Percentiles rank a stretch among this genome's conserved stretches.
Evolutionary conservation across 495 filamentous ascomycete species (phyloP).

Genomic region (Saxophila tyrrhenica): DNA sequence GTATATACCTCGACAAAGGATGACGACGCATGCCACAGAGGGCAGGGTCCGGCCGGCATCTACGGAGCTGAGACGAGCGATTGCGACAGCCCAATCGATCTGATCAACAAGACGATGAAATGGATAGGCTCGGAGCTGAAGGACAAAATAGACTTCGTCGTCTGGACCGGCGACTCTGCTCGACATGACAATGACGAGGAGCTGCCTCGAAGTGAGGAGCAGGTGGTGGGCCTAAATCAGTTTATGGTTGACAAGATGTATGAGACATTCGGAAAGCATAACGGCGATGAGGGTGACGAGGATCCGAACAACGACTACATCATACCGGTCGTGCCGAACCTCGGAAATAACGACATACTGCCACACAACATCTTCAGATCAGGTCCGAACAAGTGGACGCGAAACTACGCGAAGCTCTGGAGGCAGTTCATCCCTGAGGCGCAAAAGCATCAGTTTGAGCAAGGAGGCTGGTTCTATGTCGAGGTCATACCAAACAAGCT

Average conservation of each 20-base stretch:
- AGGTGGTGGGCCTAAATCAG: conserved; percentile 66
- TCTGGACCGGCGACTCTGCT: conserved; percentile 96
- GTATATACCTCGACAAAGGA: conserved; percentile 57
- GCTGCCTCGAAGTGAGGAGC: conserved; percentile 58
- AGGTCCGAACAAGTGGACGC: conserved; percentile 78
- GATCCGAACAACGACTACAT: conserved; percentile 46
- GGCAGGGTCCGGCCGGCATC: conserved; percentile 61
- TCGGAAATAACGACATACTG: conserved; percentile 96
- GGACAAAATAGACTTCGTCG: conserved; percentile 80
- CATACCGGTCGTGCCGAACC: conserved; percentile 77
- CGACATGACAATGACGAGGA: conserved; percentile 88
- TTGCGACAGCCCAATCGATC: conserved; percentile 70
- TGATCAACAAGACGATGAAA: conserved; percentile 80
- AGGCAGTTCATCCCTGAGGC: conserved; percentile 77
- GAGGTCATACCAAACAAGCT: conserved; percentile 83
- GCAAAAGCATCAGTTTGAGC: conserved; percentile 82
- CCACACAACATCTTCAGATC: conserved; percentile 87
- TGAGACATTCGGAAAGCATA: conserved; percentile 52
- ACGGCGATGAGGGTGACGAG: conserved; percentile 31
- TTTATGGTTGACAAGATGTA: conserved; percentile 65
- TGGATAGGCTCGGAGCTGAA: conserved; percentile 83
- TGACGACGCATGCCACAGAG: conserved; percentile 65
- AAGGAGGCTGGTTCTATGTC: conserved; percentile 85
- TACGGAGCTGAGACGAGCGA: conserved; percentile 77
- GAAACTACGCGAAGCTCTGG: conserved; percentile 65